Conservation (phyloP, 2,329 filamentous ascomycete genomes). For the Grosmannia clavigera region DNA sequence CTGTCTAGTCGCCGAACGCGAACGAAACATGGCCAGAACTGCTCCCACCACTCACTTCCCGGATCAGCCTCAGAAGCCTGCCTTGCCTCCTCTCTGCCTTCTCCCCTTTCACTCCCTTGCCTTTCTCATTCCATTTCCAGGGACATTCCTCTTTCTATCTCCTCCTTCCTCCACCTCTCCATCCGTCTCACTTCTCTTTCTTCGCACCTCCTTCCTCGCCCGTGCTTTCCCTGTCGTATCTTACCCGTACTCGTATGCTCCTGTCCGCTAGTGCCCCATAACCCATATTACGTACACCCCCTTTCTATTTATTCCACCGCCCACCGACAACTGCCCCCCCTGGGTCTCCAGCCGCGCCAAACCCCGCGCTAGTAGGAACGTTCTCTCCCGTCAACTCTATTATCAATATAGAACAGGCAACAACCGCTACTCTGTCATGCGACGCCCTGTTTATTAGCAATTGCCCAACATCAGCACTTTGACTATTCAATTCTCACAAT, state of each 20-base stretch:
- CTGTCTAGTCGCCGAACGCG: background rate
- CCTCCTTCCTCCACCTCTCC: background rate
- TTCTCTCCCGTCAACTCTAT: constrained; percentile 8
- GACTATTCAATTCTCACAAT: background rate
- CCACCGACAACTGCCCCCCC: background rate
- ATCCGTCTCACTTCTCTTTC: background rate
- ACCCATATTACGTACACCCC: constrained; percentile 1
- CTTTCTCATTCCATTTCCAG: background rate
- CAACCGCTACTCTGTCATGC: constrained; percentile 10
- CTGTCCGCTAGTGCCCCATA: background rate
- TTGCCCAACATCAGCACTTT: constrained; percentile 3
- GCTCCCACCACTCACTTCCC: background rate
- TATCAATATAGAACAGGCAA: constrained; percentile 13
- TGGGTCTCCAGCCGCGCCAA: constrained; percentile 4
- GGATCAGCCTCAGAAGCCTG: background rate
- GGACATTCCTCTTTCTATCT: background rate
- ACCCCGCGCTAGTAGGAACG: constrained; percentile 10
- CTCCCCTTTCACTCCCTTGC: background rate
- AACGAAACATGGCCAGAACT: background rate
- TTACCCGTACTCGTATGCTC: background rate
- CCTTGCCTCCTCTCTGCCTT: background rate
- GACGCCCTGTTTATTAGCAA: constrained; percentile 7
- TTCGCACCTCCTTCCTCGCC: background rate
- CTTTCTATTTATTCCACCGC: constrained; percentile 3
- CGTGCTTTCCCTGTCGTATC: background rate